Evolutionary conservation across 441 rosid genomes (phyloP).

Genomic region (Euphorbia corollata): DNA sequence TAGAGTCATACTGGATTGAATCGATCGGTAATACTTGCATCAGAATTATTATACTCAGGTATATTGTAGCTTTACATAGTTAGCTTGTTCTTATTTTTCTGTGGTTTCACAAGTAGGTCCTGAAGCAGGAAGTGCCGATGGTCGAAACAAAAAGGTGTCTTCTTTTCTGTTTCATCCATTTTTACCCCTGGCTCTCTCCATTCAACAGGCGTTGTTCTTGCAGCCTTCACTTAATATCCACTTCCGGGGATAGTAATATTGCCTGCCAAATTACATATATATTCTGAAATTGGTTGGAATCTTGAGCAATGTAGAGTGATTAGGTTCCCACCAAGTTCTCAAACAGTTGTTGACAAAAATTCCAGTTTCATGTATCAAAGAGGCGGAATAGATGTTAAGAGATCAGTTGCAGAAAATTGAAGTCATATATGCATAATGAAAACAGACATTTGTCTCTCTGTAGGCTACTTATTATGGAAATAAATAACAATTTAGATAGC

Average conservation of each 20-base stretch:
- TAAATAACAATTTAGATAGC: no score
- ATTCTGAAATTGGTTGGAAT: background rate
- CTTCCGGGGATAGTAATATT: constrained; percentile 49
- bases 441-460: no score
- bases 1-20: no score
- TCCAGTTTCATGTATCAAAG: background rate
- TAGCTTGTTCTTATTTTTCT: no score
- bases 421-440: no score
- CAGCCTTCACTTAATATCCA: constrained; percentile 87
- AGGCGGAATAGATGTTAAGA: background rate
- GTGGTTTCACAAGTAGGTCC: constrained; percentile 46
- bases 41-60: background rate
- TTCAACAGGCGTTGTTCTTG: constrained; percentile 68
- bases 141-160: constrained; percentile 62
- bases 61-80: background rate
- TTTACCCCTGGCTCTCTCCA: constrained; percentile 79
- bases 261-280: background rate
- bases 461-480: no score
- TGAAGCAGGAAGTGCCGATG: constrained; percentile 69
- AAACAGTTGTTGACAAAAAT: background rate
- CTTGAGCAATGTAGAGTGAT: background rate
- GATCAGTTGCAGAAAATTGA: no score
- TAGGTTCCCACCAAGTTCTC: background rate
- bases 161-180: constrained; percentile 88
- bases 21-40: no score